Percentiles rank a stretch among this genome's conserved stretches.
Conservation (phyloP, 345 rosid genomes). For the Populus pruinosa region DNA sequence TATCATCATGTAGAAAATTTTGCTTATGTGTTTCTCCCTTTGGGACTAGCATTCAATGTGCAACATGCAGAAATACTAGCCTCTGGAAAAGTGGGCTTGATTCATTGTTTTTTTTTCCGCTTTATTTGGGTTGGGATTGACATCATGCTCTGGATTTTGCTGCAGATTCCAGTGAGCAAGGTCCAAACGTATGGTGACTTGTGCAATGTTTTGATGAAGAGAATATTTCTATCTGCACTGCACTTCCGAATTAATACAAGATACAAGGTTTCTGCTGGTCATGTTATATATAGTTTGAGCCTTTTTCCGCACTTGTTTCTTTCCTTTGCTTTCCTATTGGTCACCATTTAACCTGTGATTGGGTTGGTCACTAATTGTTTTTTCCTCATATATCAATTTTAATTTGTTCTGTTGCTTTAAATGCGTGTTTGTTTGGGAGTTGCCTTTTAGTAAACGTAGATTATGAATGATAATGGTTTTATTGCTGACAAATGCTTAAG, state of each 20-base stretch:
- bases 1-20: neutral
- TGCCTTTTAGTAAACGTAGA: neutral
- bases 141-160: slow-evolving; percentile 14
- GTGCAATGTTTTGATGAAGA: slow-evolving; percentile 92
- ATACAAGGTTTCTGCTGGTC: slow-evolving; percentile 66
- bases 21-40: neutral
- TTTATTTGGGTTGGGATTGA: neutral
- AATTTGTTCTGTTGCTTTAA: neutral
- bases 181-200: slow-evolving; percentile 86
- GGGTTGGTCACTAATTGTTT: neutral
- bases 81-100: neutral
- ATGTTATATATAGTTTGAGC: neutral
- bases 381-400: neutral
- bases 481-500: neutral
- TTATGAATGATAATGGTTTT: neutral
- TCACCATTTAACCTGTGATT: neutral
- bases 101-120: neutral
- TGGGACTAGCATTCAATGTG: neutral
- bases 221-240: slow-evolving; percentile 96
- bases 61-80: neutral
- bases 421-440: neutral
- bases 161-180: slow-evolving; percentile 91
- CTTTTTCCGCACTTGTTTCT: neutral
- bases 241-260: slow-evolving; percentile 96
- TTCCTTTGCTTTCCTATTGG: neutral